phyloP scores from a whole-genome alignment of 108 stramenopile species.

The Pseudonitzschia pungens region DNA sequence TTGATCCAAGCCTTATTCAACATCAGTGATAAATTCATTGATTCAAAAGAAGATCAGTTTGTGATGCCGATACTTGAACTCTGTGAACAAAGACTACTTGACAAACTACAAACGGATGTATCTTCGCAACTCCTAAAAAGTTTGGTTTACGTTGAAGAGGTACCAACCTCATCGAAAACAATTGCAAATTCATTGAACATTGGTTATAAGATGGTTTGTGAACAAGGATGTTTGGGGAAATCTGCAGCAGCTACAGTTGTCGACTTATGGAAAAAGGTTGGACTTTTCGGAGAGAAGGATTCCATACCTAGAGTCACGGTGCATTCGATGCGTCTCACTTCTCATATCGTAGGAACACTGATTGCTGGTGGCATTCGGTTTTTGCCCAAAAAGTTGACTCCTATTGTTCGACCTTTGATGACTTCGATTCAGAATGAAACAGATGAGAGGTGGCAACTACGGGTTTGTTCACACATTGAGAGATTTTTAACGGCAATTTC shows the following conservation, averaged over 20 bases:
- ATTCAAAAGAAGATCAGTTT: not conserved
- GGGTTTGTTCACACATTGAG: constrained; percentile 34
- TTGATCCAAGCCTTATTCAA: constrained; percentile 14
- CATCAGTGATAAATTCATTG: not conserved
- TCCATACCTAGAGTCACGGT: constrained; percentile 2
- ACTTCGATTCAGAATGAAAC: constrained; percentile 72
- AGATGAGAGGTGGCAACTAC: constrained; percentile 17
- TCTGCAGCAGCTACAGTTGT: constrained; percentile 4
- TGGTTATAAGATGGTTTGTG: constrained; percentile 10
- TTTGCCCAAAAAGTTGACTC: constrained; percentile 65
- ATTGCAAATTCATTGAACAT: not conserved
- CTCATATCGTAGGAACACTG: constrained; percentile 41
- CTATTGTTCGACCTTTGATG: constrained; percentile 66
- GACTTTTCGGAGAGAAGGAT: not conserved
- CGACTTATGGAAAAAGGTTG: constrained; percentile 4
- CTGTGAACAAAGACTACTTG: not conserved
- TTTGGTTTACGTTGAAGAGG: not conserved
- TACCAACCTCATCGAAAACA: not conserved
- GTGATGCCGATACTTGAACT: not conserved
- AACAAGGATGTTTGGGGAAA: not conserved
- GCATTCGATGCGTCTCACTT: constrained; percentile 27
- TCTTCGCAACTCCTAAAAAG: not conserved
- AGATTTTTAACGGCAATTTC: constrained; percentile 29
- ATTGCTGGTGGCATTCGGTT: constrained; percentile 36
- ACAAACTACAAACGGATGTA: not conserved